Percentiles rank a stretch among this genome's conserved stretches.
phyloP scores from a whole-genome alignment of 345 rosid species.

The Carallia brachiata region DNA sequence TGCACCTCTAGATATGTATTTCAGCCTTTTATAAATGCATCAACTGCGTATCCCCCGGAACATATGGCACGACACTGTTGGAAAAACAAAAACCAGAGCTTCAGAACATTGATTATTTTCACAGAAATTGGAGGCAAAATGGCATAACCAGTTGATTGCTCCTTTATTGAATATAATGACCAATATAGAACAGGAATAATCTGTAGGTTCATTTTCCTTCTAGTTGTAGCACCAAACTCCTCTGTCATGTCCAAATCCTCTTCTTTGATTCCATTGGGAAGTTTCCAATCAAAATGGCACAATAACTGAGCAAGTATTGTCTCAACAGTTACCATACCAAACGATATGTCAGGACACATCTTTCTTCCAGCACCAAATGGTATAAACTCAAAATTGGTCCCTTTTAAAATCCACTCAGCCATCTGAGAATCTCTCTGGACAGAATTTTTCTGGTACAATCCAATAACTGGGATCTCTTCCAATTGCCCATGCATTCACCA shows the following conservation, averaged over 20 bases:
- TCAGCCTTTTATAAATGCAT: no score
- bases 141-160: no score
- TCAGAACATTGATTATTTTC: no score
- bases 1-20: no score
- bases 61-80: no score
- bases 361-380: not conserved
- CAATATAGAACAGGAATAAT: no score
- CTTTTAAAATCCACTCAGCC: not conserved
- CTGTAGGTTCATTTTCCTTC: not conserved
- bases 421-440: not conserved
- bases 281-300: not conserved
- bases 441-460: not conserved
- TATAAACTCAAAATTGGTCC: not conserved
- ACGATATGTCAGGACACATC: not conserved
- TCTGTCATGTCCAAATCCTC: not conserved
- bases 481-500: not conserved
- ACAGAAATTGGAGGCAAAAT: no score
- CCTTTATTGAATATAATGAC: no score
- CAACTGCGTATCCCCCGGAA: no score
- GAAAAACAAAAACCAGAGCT: no score
- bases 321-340: not conserved
- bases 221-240: not conserved
- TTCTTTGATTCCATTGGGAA: not conserved
- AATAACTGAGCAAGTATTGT: not conserved
- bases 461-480: not conserved